phyloP scores from a whole-genome alignment of 2,329 filamentous ascomycete genomes.

The Hypocrella siamensis region DNA sequence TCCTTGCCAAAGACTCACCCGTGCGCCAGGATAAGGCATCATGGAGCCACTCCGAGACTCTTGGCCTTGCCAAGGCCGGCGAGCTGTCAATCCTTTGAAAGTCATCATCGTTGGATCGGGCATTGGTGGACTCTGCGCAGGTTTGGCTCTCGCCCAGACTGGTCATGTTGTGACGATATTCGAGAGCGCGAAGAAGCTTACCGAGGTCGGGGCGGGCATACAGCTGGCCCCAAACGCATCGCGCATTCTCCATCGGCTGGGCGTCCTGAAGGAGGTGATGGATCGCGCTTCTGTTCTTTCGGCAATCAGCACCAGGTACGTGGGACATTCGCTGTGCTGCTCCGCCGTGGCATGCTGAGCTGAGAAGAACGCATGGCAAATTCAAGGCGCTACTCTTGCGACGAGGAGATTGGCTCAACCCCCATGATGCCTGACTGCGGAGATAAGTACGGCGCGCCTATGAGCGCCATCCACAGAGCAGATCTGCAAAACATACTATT shows the following conservation, averaged over 20 bases:
- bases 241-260: conserved; percentile 56
- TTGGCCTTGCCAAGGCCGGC: no score
- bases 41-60: no score
- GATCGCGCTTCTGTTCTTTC: conserved; percentile 12
- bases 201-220: conserved; percentile 73
- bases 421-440: conserved; percentile 8
- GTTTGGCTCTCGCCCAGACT: no score
- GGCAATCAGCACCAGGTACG: background rate
- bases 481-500: conserved; percentile 38
- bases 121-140: no score
- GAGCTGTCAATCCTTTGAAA: no score
- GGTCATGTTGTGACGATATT: conserved; percentile 63
- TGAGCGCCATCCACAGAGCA: conserved; percentile 11
- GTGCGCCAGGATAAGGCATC: no score
- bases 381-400: conserved; percentile 9
- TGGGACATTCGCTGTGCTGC: background rate
- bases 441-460: conserved; percentile 9
- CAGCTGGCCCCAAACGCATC: conserved; percentile 73
- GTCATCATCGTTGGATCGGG: no score
- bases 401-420: conserved; percentile 9
- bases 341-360: background rate
- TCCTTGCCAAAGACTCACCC: no score
- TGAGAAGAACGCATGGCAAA: background rate
- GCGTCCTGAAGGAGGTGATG: conserved; percentile 11
- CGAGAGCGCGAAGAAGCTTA: conserved; percentile 56